Percentiles rank a stretch among this genome's conserved stretches.
These are phyloP conservation scores for Corynascus novoguineensis DNA, from an alignment of 495 filamentous ascomycete genomes.

Conservation along the genomic window DNA sequence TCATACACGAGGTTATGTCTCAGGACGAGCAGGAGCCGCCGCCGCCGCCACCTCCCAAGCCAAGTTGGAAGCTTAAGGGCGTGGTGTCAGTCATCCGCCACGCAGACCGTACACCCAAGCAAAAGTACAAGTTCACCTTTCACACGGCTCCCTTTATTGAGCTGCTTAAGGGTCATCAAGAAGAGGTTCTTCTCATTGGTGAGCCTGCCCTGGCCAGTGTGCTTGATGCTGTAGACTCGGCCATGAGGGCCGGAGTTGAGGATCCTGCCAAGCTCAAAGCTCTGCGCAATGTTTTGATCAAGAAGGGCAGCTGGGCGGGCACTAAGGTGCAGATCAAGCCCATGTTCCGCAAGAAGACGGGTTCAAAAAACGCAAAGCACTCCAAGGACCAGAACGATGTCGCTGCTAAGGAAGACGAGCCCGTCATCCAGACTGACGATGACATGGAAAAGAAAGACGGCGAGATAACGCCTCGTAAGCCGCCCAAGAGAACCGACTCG, in stretches of 20 bases:
- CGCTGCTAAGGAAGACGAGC: slow-evolving; percentile 4
- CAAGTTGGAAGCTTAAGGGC: slow-evolving; percentile 97
- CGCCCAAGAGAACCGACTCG: slow-evolving; percentile 69
- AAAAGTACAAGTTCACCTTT: slow-evolving; percentile 99
- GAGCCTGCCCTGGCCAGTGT: slow-evolving; percentile 88
- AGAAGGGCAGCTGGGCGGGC: slow-evolving; percentile 87
- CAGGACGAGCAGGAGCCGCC: slow-evolving; percentile 34
- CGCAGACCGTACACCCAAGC: slow-evolving; percentile 94
- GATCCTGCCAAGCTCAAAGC: slow-evolving; percentile 80
- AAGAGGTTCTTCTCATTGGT: slow-evolving; percentile 91
- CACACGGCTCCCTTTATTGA: slow-evolving; percentile 95
- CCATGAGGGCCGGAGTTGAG: slow-evolving; percentile 70
- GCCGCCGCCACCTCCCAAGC: slow-evolving; percentile 82
- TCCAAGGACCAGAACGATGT: slow-evolving; percentile 20
- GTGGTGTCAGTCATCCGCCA: slow-evolving; percentile 95
- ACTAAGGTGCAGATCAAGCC: slow-evolving; percentile 99
- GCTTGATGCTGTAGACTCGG: slow-evolving; percentile 71
- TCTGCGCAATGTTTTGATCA: slow-evolving; percentile 76
- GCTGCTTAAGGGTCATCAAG: slow-evolving; percentile 85
- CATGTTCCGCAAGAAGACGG: slow-evolving; percentile 82
- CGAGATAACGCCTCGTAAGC: slow-evolving; percentile 22
- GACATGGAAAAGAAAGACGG: slow-evolving; percentile 15
- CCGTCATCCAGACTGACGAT: slow-evolving; percentile 5
- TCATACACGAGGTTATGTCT: slow-evolving; percentile 15
- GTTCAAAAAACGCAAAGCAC: slow-evolving; percentile 42